Evolutionary conservation across 768 basidiomycete species (phyloP), one percentile per base, ranked within the genome.

Genomic region (Flagelloscypha sp.): DNA sequence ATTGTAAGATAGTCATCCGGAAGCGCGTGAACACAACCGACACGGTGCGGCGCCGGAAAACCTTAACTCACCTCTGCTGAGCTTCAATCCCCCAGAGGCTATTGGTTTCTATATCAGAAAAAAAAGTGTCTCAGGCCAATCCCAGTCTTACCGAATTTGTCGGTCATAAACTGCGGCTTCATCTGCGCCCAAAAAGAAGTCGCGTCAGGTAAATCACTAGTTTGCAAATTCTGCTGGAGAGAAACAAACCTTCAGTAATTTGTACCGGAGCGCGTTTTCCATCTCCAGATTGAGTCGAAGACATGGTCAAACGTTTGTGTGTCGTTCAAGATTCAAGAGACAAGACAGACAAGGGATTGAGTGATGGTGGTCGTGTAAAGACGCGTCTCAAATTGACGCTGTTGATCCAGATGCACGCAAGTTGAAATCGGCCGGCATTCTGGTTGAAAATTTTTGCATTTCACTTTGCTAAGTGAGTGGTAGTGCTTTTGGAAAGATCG

Each of bases 31-130:
- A 10, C 7, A 42, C 50, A 18, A 18, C 29, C 19, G 13, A 18
- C 29, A 18, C n/a, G 29, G 19, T n/a, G 6, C n/a, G n/a, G 34
- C 43, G 36, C 27, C 30, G 42, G 41, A 34, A 30, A 23, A 19
- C 24, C 7, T 23, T 28, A 43, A 49, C 64, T 41, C 47, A 87
- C 92, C 84, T 74, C 61, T 95, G 89, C 56, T 99, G 95, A 23
- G 95, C 95, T 56, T 97, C 95, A 27, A 97, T 75, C 29, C 95
- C 95, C 95, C 95, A 99, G 47, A 97, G 62, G n/a, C n/a, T n/a
- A n/a, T n/a, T n/a, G n/a, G n/a, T n/a, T n/a, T n/a, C n/a, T n/a
- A n/a, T n/a, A n/a, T n/a, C n/a, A n/a, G n/a, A n/a, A n/a, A n/a
- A n/a, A n/a, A n/a, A n/a, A n/a, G n/a, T n/a, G n/a, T n/a, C n/a